Evolutionary conservation across 495 filamentous ascomycete species (phyloP).

Genomic region (Podospora comata): DNA sequence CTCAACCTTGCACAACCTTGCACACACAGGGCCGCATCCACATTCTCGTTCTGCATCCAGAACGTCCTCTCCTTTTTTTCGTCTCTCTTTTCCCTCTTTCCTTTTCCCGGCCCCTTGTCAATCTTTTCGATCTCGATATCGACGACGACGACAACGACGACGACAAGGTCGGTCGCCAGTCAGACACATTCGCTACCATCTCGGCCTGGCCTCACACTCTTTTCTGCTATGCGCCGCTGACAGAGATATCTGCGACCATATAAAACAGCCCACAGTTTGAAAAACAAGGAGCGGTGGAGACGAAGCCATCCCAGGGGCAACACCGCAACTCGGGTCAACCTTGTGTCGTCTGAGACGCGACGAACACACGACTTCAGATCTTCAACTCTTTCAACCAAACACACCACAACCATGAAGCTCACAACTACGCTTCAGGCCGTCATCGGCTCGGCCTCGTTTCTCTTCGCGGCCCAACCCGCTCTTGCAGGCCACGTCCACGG

Average conservation of each 20-base stretch:
- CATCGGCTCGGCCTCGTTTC: slow-evolving; percentile 46
- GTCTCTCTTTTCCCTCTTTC: background rate
- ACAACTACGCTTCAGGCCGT: slow-evolving; percentile 47
- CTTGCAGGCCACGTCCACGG: slow-evolving; percentile 32
- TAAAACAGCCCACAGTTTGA: too few species aligned
- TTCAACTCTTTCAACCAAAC: background rate
- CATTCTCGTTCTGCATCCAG: slow-evolving; percentile 4
- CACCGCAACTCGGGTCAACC: background rate
- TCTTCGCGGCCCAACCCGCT: slow-evolving; percentile 38
- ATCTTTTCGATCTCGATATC: background rate
- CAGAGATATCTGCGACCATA: too few species aligned
- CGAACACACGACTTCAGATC: slow-evolving; percentile 2
- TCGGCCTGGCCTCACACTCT: too few species aligned
- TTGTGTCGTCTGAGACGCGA: background rate
- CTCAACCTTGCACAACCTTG: background rate
- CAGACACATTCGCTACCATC: too few species aligned
- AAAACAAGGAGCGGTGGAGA: background rate
- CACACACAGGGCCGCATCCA: too few species aligned
- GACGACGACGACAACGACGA: too few species aligned
- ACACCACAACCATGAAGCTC: slow-evolving; percentile 42
- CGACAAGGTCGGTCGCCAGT: too few species aligned
- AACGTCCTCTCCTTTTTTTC: slow-evolving; percentile 6
- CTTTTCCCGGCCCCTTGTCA: background rate
- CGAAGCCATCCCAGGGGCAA: background rate
- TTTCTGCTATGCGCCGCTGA: too few species aligned